phyloP scores from a whole-genome alignment of 2,329 filamentous ascomycete species.

The Colletotrichum filicis region DNA sequence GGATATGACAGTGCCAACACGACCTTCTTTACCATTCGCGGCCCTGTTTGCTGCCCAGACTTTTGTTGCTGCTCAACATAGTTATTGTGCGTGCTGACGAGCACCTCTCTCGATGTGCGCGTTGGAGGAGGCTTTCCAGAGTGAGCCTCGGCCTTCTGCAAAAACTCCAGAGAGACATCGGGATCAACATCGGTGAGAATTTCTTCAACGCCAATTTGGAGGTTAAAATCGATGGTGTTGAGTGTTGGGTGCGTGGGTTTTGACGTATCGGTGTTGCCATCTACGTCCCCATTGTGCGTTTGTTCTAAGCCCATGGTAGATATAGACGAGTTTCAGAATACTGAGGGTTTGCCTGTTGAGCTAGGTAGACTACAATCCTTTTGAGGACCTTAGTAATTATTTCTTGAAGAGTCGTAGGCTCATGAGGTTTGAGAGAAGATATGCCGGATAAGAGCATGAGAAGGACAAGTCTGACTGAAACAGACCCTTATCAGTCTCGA shows the following conservation, averaged over 20 bases:
- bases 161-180: conserved; percentile 37
- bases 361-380: neutral
- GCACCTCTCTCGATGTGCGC: conserved; percentile 22
- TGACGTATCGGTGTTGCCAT: neutral
- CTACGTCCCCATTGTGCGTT: neutral
- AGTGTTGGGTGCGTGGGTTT: conserved; percentile 10
- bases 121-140: conserved; percentile 37
- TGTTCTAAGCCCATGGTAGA: neutral
- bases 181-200: conserved; percentile 39
- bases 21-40: conserved; percentile 40
- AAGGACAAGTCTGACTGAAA: neutral
- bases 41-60: conserved; percentile 26
- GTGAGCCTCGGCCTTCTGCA: conserved; percentile 36
- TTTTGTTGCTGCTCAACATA: conserved; percentile 34
- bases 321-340: neutral
- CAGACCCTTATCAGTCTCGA: neutral
- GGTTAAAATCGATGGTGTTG: conserved; percentile 31
- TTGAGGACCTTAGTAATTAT: neutral
- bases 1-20: conserved; percentile 39
- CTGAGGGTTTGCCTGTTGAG: accelerated
- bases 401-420: neutral
- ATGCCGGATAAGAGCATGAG: neutral
- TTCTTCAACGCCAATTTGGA: conserved; percentile 37
- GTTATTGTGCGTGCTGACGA: conserved; percentile 36
- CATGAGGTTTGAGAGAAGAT: neutral